These are phyloP conservation scores for Berberis thunbergii DNA, from an alignment of 164 flowering plant genomes.

Conservation along the genomic window DNA sequence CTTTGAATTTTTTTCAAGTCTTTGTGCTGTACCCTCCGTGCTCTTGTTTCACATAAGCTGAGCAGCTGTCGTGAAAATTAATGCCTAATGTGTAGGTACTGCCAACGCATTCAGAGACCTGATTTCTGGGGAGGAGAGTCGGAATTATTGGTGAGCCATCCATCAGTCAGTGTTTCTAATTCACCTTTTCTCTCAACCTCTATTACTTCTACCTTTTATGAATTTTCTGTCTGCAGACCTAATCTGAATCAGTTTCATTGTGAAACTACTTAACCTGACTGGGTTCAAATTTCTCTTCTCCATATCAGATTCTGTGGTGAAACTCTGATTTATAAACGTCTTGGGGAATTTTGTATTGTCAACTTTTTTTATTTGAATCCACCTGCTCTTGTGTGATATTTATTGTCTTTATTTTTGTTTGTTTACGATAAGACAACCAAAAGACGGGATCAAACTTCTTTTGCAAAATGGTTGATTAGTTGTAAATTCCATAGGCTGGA, in stretches of 20 bases:
- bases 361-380: no score
- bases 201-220: not conserved
- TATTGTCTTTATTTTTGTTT: no score
- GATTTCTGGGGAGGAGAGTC: constrained; percentile 99
- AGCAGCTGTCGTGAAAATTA: not conserved
- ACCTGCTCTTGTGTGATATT: no score
- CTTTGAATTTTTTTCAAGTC: not conserved
- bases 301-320: constrained; percentile 24
- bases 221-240: not conserved
- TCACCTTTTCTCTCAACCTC: not conserved
- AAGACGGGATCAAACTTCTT: no score
- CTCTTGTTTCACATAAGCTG: not conserved
- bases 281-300: constrained; percentile 15
- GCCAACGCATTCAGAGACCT: constrained; percentile 66
- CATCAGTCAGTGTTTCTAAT: not conserved
- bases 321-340: not conserved
- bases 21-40: not conserved
- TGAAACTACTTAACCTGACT: not conserved
- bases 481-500: no score
- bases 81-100: constrained; percentile 42
- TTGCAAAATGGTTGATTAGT: no score
- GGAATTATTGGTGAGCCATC: constrained; percentile 65
- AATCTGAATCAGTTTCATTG: not conserved
- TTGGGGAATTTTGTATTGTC: no score
- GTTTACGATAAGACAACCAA: no score